Conservation (phyloP, 2,329 filamentous ascomycete species). For the Aaosphaeria arxii region DNA sequence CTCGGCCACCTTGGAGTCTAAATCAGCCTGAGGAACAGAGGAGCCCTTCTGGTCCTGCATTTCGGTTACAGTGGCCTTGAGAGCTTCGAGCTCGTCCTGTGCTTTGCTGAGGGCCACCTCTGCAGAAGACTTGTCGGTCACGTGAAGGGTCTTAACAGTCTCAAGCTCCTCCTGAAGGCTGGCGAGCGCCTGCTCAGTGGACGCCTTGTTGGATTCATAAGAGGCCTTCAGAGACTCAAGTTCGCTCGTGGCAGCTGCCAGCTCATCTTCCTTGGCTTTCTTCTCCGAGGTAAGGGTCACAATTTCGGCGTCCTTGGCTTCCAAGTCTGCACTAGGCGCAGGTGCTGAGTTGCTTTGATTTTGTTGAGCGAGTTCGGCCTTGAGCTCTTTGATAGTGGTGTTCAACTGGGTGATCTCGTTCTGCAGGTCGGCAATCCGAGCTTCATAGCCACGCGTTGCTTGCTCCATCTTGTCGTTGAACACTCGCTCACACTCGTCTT, state of each 20-base stretch:
- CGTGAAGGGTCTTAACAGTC: constrained; percentile 1
- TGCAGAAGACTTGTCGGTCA: not conserved
- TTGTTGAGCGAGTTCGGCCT: not conserved
- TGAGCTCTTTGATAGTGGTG: not conserved
- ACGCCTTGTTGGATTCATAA: not conserved
- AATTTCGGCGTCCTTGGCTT: constrained; percentile 1
- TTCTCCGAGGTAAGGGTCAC: constrained; percentile 5
- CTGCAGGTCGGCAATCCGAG: not conserved
- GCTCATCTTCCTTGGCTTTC: constrained; percentile 5
- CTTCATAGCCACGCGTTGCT: not conserved
- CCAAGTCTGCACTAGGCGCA: constrained; percentile 1
- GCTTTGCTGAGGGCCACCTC: not conserved
- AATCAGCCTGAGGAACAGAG: constrained; percentile 1
- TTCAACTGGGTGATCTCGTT: not conserved
- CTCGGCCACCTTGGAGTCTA: constrained; percentile 1
- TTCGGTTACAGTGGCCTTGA: not conserved
- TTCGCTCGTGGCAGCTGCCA: not conserved
- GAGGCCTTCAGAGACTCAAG: not conserved
- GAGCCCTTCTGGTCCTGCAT: constrained; percentile 3
- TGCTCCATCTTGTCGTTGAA: constrained; percentile 26
- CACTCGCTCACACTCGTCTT: constrained; percentile 32
- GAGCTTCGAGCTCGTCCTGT: constrained; percentile 2
- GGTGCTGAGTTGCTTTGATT: not conserved
- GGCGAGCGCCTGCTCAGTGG: not conserved
- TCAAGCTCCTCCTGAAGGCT: constrained; percentile 1